phyloP scores from a whole-genome alignment of 306 rosid species.

The Arachis hypogaea region DNA sequence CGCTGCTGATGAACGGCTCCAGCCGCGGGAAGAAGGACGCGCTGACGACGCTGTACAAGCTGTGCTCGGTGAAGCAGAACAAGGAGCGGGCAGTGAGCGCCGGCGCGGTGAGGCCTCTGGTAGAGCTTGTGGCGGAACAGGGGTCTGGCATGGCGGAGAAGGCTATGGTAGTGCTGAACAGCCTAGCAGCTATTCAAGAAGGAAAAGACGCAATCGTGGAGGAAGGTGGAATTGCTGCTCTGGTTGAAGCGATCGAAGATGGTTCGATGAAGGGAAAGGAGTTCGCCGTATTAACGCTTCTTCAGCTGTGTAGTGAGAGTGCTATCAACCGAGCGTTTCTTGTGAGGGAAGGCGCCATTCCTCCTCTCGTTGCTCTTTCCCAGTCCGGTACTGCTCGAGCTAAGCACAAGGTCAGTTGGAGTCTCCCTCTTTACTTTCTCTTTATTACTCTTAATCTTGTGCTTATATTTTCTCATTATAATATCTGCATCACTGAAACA shows the following conservation, averaged over 20 bases:
- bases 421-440: not conserved
- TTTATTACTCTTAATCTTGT: not conserved
- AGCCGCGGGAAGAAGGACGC: slow-evolving; percentile 93
- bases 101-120: slow-evolving; percentile 88
- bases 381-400: slow-evolving; percentile 79
- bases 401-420: slow-evolving; percentile 74
- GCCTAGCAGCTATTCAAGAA: slow-evolving; percentile 70
- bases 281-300: slow-evolving; percentile 77
- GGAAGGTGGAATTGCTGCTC: slow-evolving; percentile 83
- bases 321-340: slow-evolving; percentile 80
- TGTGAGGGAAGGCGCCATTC: slow-evolving; percentile 92
- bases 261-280: slow-evolving; percentile 90
- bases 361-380: slow-evolving; percentile 90
- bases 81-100: slow-evolving; percentile 90
- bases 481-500: too few relatives aligned
- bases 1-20: slow-evolving; percentile 71
- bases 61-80: slow-evolving; percentile 76
- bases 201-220: slow-evolving; percentile 87
- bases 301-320: slow-evolving; percentile 78
- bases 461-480: not conserved
- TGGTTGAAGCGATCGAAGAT: slow-evolving; percentile 91
- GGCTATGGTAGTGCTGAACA: slow-evolving; percentile 92
- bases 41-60: slow-evolving; percentile 79
- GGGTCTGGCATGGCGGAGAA: slow-evolving; percentile 89
- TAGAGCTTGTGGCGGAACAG: slow-evolving; percentile 83